phyloP scores from a whole-genome alignment of 2,329 filamentous ascomycete species.

The Fusarium piperis region DNA sequence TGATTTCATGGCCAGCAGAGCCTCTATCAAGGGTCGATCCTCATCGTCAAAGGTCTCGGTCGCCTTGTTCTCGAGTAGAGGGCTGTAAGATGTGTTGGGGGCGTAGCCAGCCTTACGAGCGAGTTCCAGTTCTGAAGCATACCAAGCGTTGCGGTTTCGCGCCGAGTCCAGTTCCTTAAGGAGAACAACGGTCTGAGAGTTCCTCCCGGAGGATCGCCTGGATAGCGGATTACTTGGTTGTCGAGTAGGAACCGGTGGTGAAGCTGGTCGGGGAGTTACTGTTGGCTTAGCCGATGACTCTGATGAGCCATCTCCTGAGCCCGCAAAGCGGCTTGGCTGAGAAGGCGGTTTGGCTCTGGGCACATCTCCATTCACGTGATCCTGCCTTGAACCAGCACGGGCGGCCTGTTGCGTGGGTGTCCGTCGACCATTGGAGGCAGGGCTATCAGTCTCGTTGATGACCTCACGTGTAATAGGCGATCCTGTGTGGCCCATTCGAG shows the following conservation, averaged over 20 bases:
- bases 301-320: conserved; percentile 74
- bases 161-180: conserved; percentile 87
- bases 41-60: conserved; percentile 89
- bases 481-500: conserved; percentile 47
- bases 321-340: conserved; percentile 61
- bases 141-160: conserved; percentile 94
- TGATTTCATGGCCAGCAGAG: conserved; percentile 87
- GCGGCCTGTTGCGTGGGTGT: conserved; percentile 66
- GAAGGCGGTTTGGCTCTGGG: conserved; percentile 47
- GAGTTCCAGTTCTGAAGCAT: conserved; percentile 91
- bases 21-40: conserved; percentile 91
- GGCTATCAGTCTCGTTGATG: conserved; percentile 58
- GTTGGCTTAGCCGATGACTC: conserved; percentile 60
- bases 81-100: conserved; percentile 74
- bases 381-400: conserved; percentile 50
- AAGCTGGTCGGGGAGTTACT: conserved; percentile 57
- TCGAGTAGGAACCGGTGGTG: conserved; percentile 67
- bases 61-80: conserved; percentile 78
- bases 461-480: conserved; percentile 53
- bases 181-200: conserved; percentile 76
- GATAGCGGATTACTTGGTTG: conserved; percentile 67
- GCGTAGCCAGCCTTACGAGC: conserved; percentile 91
- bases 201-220: conserved; percentile 68
- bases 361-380: conserved; percentile 44
- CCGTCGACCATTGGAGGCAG: conserved; percentile 67